Evolutionary conservation across 2,329 filamentous ascomycete species (phyloP).

Genomic region (Capronia coronata): DNA sequence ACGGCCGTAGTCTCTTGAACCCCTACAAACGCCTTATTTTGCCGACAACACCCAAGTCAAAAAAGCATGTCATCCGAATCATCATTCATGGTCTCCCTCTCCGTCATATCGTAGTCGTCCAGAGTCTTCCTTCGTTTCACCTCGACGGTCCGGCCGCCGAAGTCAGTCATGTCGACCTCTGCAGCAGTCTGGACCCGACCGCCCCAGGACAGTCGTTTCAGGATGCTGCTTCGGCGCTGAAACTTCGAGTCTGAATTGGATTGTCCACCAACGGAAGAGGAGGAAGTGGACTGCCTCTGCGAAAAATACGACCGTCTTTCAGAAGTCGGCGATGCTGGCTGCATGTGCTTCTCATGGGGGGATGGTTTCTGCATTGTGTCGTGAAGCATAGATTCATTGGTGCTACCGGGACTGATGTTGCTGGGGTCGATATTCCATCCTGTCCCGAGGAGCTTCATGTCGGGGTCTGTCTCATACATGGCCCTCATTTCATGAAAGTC

Average conservation of each 20-base stretch:
- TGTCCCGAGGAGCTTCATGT: conserved; percentile 20
- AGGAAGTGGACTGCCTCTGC: conserved; percentile 10
- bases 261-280: conserved; percentile 12
- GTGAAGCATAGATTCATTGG: conserved; percentile 17
- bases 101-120: conserved; percentile 22
- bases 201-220: conserved; percentile 22
- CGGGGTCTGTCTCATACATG: conserved; percentile 24
- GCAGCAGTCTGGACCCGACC: conserved; percentile 8
- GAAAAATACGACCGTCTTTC: conserved; percentile 16
- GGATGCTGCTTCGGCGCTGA: conserved; percentile 15
- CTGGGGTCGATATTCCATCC: conserved; percentile 18
- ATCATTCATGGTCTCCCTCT: conserved; percentile 13
- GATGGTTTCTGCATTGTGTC: conserved; percentile 1
- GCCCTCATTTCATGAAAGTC: conserved; percentile 21
- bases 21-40: too few species aligned
- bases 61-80: conserved; percentile 23
- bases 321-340: conserved; percentile 6
- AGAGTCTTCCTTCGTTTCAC: conserved; percentile 25
- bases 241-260: conserved; percentile 12
- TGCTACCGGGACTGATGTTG: conserved; percentile 14
- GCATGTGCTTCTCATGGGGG: conserved; percentile 4
- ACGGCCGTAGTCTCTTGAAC: too few species aligned
- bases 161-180: conserved; percentile 13
- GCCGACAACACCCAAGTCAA: conserved; percentile 3
- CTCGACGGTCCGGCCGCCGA: conserved; percentile 19